A percentile compares a stretch with the other conserved stretches of the same genome.
phyloP scores from a whole-genome alignment of 2,329 filamentous ascomycete genomes.

The Arthrobotrys pseudoclavata region DNA sequence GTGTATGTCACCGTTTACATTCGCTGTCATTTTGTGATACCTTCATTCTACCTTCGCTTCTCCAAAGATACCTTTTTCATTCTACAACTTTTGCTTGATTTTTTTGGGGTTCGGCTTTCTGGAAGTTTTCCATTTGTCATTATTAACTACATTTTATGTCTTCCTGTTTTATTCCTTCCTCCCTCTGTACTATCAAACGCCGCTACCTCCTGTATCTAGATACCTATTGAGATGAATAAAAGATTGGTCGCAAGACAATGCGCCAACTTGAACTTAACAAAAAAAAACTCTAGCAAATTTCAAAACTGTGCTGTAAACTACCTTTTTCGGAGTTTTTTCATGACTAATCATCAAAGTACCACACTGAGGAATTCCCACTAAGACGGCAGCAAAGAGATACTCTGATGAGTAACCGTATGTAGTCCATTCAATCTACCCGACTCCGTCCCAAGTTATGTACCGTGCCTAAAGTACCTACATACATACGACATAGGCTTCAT shows the following conservation, averaged over 20 bases:
- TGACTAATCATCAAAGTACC: constrained; percentile 46
- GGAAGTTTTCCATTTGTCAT: constrained; percentile 29
- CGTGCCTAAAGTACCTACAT: constrained; percentile 39
- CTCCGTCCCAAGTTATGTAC: constrained; percentile 33
- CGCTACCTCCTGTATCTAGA: constrained; percentile 51
- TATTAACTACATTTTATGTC: constrained; percentile 5
- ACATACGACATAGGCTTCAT: constrained; percentile 33
- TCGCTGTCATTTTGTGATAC: constrained; percentile 47
- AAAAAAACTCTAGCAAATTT: constrained; percentile 2
- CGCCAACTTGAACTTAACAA: constrained; percentile 27
- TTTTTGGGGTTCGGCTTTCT: constrained; percentile 41
- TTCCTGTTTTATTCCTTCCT: constrained; percentile 2
- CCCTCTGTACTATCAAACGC: constrained; percentile 46
- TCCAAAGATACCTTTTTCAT: constrained; percentile 57
- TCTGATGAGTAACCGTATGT: constrained; percentile 43
- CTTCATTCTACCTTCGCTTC: constrained; percentile 49
- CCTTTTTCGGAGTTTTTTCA: constrained; percentile 1
- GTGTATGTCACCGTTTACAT: constrained; percentile 52
- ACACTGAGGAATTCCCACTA: constrained; percentile 44
- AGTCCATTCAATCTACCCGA: constrained; percentile 7
- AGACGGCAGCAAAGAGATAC: constrained; percentile 16
- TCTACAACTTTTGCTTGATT: constrained; percentile 21
- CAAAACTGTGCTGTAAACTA: neutral
- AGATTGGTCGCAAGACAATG: constrained; percentile 10
- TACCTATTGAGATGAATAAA: constrained; percentile 51